Base-by-base conservation (phyloP, 495 filamentous ascomycete species). In the Xylaria sp. region DNA sequence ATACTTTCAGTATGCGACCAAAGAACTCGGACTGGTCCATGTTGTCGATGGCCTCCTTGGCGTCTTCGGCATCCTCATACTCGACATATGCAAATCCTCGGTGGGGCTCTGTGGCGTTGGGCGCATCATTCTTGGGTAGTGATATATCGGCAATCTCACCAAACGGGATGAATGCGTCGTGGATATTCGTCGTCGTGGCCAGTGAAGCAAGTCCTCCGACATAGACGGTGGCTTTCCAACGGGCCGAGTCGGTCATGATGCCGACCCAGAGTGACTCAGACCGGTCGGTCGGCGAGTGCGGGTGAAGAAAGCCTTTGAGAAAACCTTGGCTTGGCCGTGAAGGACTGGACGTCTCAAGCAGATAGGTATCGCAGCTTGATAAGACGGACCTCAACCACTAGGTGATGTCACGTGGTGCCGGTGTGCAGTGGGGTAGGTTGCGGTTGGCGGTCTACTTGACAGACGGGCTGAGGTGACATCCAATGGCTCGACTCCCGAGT, bases 11-110 rank as follows among this genome's bases (percentile, higher is more conserved):
- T 3, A 96, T 92, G 40, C 93, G 87, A 2, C 95, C 97, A 78
- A 93, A 98, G n/a, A 99, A 86, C 84, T 97, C 94, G 71, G 94
- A 91, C 77, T 97, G 94, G 76, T 99, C 93, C 97, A 98, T 98
- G 80, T 99, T 99, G 85, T 98, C 93, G 77, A 99, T 97, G 46
- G 96, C 96, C 80, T 98, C 96, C 71, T 90, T 91, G 59, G 94
- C 95, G 82, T 99, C 96, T 66, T 89, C 89, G 26, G 89, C 86
- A 43, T 92, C 84, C 75, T 97, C 94, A 79, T 93, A 99, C 77
- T 99, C 96, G 46, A 99, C 93, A 76, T 98, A 98, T 72, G 94
- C 97, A 81, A 98, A 99, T 0, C 96, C 96, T 61, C 95, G 85
- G 80, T 99, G 96, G 14, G 88, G 84, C 15, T 97, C 93, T 41